Evolutionary conservation across 2,329 filamentous ascomycete species (phyloP), one percentile per base, ranked within the genome.

Genomic region (Aspergillus tamarii): DNA sequence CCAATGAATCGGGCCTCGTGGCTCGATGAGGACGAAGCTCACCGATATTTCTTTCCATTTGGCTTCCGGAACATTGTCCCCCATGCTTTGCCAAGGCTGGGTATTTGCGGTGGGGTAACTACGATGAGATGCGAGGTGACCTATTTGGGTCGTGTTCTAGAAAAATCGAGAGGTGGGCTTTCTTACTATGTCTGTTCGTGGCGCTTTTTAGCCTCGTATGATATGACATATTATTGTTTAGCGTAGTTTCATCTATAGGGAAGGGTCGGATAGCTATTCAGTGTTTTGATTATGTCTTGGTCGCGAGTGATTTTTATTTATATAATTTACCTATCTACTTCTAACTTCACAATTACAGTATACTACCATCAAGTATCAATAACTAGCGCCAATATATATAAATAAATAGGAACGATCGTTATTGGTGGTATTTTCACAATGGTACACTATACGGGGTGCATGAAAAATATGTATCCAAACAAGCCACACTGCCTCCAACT

Each of bases 1-100:
- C 63, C 57, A 60, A 39, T 39, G 8, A 39, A 16, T 19, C 36
- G 36, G 48, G 50, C 36, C 61, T 63, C 59, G 45, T 54, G 30
- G 57, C 52, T 54, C 52, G 34, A 52, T 30, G 55, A 46, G 21
- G 43, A 50, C 46, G 16, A 52, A 28, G 28, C 23, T 32, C 65
- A 68, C 66, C 66, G 66, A 67, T 48, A 52, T 34, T 34, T 36
- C 12, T 62, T 65, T 68, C 59, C 57, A 55, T 28, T 54, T 39
- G 46, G 48, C 57, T 63, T 63, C 43, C 46, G 56, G 55, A 57
- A 61, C 30, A 53, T 57, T 66, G 53, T 63, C 52, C 60, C 46
- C 58, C 62, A 62, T 61, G 43, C 55, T 46, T 9, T 19, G 36
- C 36, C 16, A 16, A 58, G 57, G 60, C 32, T 60, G 41, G 21